Conservation (phyloP, 225 moss, liverwort and hornwort genomes). For the Physcomitrellopsis africana region DNA sequence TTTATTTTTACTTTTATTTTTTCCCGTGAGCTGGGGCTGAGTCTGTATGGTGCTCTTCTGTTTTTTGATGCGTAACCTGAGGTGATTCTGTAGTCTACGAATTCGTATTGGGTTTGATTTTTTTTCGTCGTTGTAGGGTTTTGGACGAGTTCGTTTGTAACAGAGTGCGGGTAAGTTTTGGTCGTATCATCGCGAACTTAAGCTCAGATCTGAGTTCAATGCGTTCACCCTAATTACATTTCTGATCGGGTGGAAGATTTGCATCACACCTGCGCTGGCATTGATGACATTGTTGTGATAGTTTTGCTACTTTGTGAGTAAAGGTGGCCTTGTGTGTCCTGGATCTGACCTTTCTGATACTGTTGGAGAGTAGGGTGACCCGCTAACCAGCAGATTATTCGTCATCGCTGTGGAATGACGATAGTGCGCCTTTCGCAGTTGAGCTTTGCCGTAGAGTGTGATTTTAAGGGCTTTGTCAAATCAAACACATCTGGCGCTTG, state of each 20-base stretch:
- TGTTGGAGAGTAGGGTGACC: no score
- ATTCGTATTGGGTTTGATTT: not conserved
- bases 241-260: not conserved
- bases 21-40: no score
- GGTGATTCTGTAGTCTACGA: no score
- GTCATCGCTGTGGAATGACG: no score
- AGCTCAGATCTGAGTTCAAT: not conserved
- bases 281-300: not conserved
- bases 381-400: no score
- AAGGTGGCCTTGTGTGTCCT: not conserved
- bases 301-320: not conserved
- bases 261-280: not conserved
- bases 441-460: no score
- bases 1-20: no score
- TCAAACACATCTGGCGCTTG: no score
- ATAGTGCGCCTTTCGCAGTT: no score
- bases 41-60: no score
- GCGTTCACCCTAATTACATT: not conserved
- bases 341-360: not conserved
- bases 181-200: not conserved
- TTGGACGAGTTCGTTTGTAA: not conserved
- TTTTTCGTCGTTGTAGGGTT: not conserved
- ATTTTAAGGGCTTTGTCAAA: no score
- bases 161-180: not conserved
- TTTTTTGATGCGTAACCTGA: no score